Evolutionary conservation across 148 eudicot genomes (phyloP), one percentile per base, ranked within the genome.

Genomic region (Vaccinium macrocarpon): DNA sequence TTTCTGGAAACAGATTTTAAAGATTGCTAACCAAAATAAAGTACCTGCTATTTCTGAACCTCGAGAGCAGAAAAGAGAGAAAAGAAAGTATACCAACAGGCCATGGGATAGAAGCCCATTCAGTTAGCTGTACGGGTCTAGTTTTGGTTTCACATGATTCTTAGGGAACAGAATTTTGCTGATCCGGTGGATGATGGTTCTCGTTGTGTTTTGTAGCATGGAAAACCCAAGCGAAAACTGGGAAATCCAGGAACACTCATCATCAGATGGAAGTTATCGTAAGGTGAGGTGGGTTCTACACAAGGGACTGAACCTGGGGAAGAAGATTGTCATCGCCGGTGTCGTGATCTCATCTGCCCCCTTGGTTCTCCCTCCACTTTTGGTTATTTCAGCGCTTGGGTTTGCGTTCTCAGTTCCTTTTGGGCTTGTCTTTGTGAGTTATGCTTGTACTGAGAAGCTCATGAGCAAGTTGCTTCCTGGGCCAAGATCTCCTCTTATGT

Each of bases 401-500:
- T 57, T 94, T 18, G 95, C 88, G 2, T 81, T 91, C 48, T 90
- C 92, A 6, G 61, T 94, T 48, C 98, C 98, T 15, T 91, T 86
- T 27, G 95, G 98, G 53, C 25, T 94, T 76, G 85, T 88, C 18
- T 78, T 85, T 32, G 94, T 84, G 5, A 87, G 91, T 32, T 95
- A 92, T 90, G 94, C 90, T 50, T 91, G 91, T 82, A 92, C 93
- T 9, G 90, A 92, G 81, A 93, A 95, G 92, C 87, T 94, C 81
- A 89, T 95, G 92, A 91, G 86, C 84, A 89, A 83, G 76, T 86
- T 95, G 85, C 89, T 94, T 27, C 92, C 95, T 0, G 19, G 38
- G 32, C 90, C 91, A 27, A 13, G 68, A 2, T 68, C 83, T 14
- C 57, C 83, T 48, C 80, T 61, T 23, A 19, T 16, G 19, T 81